Evolutionary conservation across 2,329 filamentous ascomycete species (phyloP).

Genomic region (Sclerotiophoma versabilis): DNA sequence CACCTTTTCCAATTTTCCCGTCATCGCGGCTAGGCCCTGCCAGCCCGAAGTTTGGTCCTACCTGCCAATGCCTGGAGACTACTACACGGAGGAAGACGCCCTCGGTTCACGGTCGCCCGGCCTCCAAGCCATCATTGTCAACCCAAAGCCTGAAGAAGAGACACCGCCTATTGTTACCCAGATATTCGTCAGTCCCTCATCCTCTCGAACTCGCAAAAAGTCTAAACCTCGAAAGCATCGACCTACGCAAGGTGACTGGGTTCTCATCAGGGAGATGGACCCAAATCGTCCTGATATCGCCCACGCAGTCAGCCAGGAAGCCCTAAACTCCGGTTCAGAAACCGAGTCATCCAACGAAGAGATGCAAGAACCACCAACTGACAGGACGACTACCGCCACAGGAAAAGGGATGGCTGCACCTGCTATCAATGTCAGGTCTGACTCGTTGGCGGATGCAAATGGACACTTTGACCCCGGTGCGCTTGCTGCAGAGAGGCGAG

Average conservation of each 20-base stretch:
- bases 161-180: slow-evolving; percentile 52
- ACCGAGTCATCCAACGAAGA: slow-evolving; percentile 55
- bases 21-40: slow-evolving; percentile 13
- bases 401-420: slow-evolving; percentile 1
- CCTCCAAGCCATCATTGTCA: slow-evolving; percentile 53
- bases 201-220: slow-evolving; percentile 54
- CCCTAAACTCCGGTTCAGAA: slow-evolving; percentile 57
- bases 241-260: slow-evolving; percentile 68
- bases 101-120: slow-evolving; percentile 49
- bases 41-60: slow-evolving; percentile 25
- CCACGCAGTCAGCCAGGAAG: slow-evolving; percentile 60
- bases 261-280: slow-evolving; percentile 70
- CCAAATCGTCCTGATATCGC: slow-evolving; percentile 72
- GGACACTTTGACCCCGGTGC: background rate
- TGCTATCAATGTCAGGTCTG: background rate
- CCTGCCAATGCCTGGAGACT: slow-evolving; percentile 46
- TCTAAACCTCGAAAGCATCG: slow-evolving; percentile 62
- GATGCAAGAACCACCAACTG: slow-evolving; percentile 34
- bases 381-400: slow-evolving; percentile 13
- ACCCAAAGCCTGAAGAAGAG: slow-evolving; percentile 60
- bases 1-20: background rate
- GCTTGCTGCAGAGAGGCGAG: slow-evolving; percentile 7
- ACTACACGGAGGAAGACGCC: slow-evolving; percentile 61
- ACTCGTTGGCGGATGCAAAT: slow-evolving; percentile 11
- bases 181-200: slow-evolving; percentile 50